These are phyloP conservation scores for Novymonas esmeraldas DNA, from an alignment of 208 protist genomes.

Conservation along the genomic window DNA sequence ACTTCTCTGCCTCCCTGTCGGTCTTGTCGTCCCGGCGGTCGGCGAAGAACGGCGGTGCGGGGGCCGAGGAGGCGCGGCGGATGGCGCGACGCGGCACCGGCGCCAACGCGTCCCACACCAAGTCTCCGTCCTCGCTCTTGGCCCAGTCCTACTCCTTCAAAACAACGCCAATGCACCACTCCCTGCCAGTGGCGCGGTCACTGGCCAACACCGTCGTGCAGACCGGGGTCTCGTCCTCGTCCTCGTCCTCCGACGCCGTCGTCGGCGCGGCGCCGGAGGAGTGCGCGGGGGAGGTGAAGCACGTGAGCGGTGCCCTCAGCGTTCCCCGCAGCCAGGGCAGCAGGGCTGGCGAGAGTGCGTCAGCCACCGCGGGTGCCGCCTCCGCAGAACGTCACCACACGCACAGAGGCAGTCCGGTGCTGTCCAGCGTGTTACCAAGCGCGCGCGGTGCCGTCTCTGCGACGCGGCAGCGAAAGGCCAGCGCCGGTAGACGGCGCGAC, in stretches of 20 bases:
- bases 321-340: not conserved
- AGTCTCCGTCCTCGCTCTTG: not conserved
- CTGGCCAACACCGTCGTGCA: not conserved
- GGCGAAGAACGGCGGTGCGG: not conserved
- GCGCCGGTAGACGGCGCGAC: not conserved
- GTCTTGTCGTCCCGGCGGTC: not conserved
- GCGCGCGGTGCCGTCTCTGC: not conserved
- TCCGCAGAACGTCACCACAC: not conserved
- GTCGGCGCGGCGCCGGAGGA: not conserved
- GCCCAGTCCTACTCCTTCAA: not conserved
- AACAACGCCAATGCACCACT: not conserved
- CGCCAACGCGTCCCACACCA: not conserved
- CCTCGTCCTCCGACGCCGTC: not conserved
- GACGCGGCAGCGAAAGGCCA: not conserved
- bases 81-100: not conserved
- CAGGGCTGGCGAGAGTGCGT: not conserved
- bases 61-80: not conserved
- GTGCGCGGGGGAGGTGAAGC: not conserved
- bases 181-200: not conserved
- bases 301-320: not conserved
- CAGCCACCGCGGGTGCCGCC: not conserved
- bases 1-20: not conserved
- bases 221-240: too few relatives aligned
- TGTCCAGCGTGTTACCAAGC: not conserved
- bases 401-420: not conserved